A percentile compares a stretch with the other conserved stretches of the same genome.
Conservation (phyloP, 2,329 filamentous ascomycete genomes). For the Penicillium corylophilum region DNA sequence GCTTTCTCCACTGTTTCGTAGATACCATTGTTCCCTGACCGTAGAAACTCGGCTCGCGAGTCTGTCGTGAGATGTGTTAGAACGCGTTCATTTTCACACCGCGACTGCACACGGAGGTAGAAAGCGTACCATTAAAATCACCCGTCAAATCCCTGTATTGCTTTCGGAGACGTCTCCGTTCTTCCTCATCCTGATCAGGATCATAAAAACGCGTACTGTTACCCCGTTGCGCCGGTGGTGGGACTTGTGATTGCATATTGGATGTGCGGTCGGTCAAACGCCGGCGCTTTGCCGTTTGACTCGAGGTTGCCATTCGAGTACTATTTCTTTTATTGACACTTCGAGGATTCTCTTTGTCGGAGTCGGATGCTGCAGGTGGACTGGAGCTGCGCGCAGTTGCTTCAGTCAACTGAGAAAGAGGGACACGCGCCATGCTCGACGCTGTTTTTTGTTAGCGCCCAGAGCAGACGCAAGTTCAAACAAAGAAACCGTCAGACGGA, state of each 20-base stretch:
- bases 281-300: conserved; percentile 44
- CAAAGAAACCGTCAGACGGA: conserved; percentile 4
- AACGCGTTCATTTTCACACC: neutral
- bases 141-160: conserved; percentile 66
- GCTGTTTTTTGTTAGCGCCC: conserved; percentile 17
- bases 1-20: conserved; percentile 65
- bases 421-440: conserved; percentile 30
- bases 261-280: conserved; percentile 40
- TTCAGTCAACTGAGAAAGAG: conserved; percentile 17
- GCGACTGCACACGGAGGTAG: neutral
- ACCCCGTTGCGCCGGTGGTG: conserved; percentile 29
- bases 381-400: conserved; percentile 8
- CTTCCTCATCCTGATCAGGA: conserved; percentile 74
- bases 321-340: conserved; percentile 42
- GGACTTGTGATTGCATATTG: conserved; percentile 30
- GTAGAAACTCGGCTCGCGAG: conserved; percentile 69
- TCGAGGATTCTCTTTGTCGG: conserved; percentile 52
- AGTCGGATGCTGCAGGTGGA: conserved; percentile 37
- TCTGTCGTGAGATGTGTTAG: conserved; percentile 46
- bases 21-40: conserved; percentile 64
- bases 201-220: conserved; percentile 63
- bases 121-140: conserved; percentile 55
- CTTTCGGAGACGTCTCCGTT: conserved; percentile 69
- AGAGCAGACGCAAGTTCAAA: conserved; percentile 7
- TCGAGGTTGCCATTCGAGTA: conserved; percentile 9